Conservation (phyloP, 1,139 yeast genomes). For the Candida sanyaensis region DNA sequence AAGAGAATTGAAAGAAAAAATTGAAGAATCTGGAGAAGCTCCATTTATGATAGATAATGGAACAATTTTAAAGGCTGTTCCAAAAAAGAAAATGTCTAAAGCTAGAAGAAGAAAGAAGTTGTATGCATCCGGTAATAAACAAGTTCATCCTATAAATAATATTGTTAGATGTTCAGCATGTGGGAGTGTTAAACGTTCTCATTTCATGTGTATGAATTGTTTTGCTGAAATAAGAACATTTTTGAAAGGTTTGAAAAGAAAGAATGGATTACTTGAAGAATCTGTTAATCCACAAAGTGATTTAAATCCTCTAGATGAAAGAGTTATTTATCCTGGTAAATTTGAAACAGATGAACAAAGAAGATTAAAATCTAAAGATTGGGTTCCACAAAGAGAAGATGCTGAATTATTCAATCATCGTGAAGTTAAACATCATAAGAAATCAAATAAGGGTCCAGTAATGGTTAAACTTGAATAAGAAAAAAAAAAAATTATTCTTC, state of each 20-base stretch:
- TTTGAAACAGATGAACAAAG: slow-evolving; percentile 45
- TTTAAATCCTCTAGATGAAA: slow-evolving; percentile 62
- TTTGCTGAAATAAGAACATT: slow-evolving; percentile 75
- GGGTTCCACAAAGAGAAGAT: slow-evolving; percentile 57
- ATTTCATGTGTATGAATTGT: slow-evolving; percentile 91
- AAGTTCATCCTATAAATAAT: slow-evolving; percentile 71
- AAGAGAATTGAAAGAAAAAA: slow-evolving; percentile 32
- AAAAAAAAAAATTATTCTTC: too few species aligned
- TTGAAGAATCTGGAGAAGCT: slow-evolving; percentile 27
- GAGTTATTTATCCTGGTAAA: slow-evolving; percentile 77
- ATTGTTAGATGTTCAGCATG: slow-evolving; percentile 93
- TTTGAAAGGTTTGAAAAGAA: slow-evolving; percentile 59
- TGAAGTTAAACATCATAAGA: slow-evolving; percentile 7
- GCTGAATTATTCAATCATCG: slow-evolving; percentile 27
- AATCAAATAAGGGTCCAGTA: slow-evolving; percentile 23
- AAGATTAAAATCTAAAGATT: slow-evolving; percentile 55
- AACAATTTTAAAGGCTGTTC: slow-evolving; percentile 74
- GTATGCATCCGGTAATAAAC: slow-evolving; percentile 82
- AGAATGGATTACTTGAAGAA: slow-evolving; percentile 24
- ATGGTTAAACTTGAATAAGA: slow-evolving; percentile 10
- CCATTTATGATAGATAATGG: slow-evolving; percentile 58
- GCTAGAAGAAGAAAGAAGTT: slow-evolving; percentile 81
- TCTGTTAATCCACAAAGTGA: slow-evolving; percentile 40
- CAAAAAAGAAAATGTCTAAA: slow-evolving; percentile 90
- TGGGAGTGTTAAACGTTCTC: slow-evolving; percentile 88